Evolutionary conservation across 805 yeast species (phyloP), one percentile per base, ranked within the genome.

Genomic region (Saturnispora serradocipensis): DNA sequence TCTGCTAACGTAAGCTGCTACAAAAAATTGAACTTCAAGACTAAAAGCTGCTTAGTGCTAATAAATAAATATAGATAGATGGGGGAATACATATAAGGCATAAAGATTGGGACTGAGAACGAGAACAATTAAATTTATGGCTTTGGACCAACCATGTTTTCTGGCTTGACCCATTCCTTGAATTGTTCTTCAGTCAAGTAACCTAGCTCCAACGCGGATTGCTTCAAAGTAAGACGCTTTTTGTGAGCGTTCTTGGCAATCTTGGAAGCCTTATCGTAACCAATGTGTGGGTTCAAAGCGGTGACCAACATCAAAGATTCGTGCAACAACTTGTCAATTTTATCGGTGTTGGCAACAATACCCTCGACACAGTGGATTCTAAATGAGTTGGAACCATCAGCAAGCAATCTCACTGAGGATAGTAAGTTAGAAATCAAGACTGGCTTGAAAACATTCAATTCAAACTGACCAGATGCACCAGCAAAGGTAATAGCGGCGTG

Each of bases 381-480:
- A 85, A 93, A 93, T 18, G 98, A 90, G 67, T 81, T 76, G 56
- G 81, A 72, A 58, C 93, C 97, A 64, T 93, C 98, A 50, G 91
- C 93, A 59, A 93, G 72, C 63, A 93, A 78, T 72, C 96, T 84
- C 61, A 90, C 75, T 13, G 97, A 88, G 55, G 86, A 78, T 64
- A 93, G 78, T 70, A 93, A 77, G 81, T 91, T 93, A 55, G 90
- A 77, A 65, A 88, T 88, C 87, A 93, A 73, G 49, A 93, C 88
- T 48, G 99, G 99, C 79, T 93, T 93, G 84, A 88, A 93, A 43
- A 90, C 99, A 71, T 93, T 93, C 70, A 93, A 82, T 77, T 93
- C 99, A 63, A 93, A 93, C 76, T 93, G 99, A 62, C 99, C 99
- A 39, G 96, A 87, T 38, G 99, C 97, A 66, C 99, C 99, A 43